Evolutionary conservation across 257 asterid genomes (phyloP), one percentile per base, ranked within the genome.

Genomic region (Forsythia viridissima): DNA sequence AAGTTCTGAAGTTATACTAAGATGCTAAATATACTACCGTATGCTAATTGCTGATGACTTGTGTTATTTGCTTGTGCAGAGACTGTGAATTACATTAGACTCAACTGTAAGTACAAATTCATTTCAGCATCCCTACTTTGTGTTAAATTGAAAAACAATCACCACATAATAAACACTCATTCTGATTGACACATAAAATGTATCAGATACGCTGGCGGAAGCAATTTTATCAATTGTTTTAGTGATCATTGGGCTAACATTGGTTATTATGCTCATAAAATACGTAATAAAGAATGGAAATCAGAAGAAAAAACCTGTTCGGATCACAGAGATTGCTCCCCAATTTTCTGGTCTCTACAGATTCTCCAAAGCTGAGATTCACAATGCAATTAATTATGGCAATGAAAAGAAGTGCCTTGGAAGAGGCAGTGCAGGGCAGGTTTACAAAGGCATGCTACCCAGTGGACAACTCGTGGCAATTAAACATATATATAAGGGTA

Each of bases 351-450:
- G 94, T 4, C 90, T 91, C 38, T 93, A 93, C 73, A 82, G 89
- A 40, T 93, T 93, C 90, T 88, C 98, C 0, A 87, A 86, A 81
- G 85, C 89, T 16, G 98, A 93, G 86, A 88, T 93, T 16, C 89
- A 88, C 71, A 89, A 85, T 0, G 96, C 97, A 3, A 86, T 91
- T 2, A 85, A 84, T 80, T 85, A 84, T 44, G 84, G 85, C 0
- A 66, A 48, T 2, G 92, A 87, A 77, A 91, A 84, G 85, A 84
- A 77, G 74, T 87, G 80, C 82, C 86, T 91, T 0, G 98, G 96
- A 72, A 87, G 94, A n/a, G 98, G 98, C 52, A 91, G 98, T 74
- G 94, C 98, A 10, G 97, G 98, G 72, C 76, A 77, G 69, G 98
- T 93, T 9, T 93, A 79, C 86, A 90, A 90, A 76, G 97, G 97